phyloP scores from a whole-genome alignment of 768 basidiomycete genomes.

The Lactifluus echinatus region DNA sequence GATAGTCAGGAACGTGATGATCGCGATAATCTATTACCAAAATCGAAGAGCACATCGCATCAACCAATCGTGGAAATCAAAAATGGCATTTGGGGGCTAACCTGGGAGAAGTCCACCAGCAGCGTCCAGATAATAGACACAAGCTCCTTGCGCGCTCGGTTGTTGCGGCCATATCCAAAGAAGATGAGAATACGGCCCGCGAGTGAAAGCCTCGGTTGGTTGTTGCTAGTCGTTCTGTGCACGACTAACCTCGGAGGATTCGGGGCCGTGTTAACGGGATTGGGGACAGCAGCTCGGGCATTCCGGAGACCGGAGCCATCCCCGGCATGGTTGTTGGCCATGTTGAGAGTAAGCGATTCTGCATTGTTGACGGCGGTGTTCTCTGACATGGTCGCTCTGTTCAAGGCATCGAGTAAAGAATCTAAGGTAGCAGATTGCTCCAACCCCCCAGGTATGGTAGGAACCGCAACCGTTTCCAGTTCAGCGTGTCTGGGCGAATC shows the following conservation, averaged over 20 bases:
- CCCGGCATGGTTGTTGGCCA: neutral
- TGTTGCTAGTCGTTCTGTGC: neutral
- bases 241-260: neutral
- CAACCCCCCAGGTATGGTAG: neutral
- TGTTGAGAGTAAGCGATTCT: neutral
- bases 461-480: neutral
- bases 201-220: neutral
- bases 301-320: neutral
- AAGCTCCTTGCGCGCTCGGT: slow-evolving; percentile 43
- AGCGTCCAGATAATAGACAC: slow-evolving; percentile 46
- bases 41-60: neutral
- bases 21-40: slow-evolving; percentile 39
- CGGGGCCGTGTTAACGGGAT: neutral
- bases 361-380: neutral
- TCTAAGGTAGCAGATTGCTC: neutral
- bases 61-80: slow-evolving; percentile 9
- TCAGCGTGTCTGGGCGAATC: slow-evolving; percentile 2
- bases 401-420: slow-evolving; percentile 1
- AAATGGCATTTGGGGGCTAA: slow-evolving; percentile 22
- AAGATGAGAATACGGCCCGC: slow-evolving; percentile 28
- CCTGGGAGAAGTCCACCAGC: slow-evolving; percentile 46
- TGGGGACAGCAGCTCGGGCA: neutral
- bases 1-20: slow-evolving; percentile 42
- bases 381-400: slow-evolving; percentile 1
- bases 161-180: slow-evolving; percentile 48